phyloP scores from a whole-genome alignment of 768 basidiomycete species.

The Antrodiella citrinella region DNA sequence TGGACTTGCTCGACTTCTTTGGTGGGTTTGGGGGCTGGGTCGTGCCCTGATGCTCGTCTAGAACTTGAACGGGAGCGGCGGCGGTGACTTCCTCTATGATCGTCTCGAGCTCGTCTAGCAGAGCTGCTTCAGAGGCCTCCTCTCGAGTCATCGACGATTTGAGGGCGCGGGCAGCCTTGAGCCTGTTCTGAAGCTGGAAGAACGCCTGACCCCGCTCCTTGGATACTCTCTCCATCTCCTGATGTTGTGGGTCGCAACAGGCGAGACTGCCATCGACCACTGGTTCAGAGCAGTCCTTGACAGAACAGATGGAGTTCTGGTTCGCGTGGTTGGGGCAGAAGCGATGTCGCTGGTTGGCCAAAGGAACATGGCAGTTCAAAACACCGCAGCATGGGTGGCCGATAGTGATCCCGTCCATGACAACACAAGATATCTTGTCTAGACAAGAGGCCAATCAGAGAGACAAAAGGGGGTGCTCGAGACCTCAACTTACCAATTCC shows the following conservation, averaged over 20 bases:
- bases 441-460: background rate
- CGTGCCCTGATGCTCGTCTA: background rate
- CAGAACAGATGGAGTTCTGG: conserved; percentile 1
- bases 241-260: background rate
- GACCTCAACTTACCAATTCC: conserved; percentile 2
- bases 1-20: background rate
- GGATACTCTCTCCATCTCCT: background rate
- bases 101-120: background rate
- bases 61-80: too few relatives aligned
- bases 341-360: conserved; percentile 5
- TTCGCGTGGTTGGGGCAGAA: conserved; percentile 13
- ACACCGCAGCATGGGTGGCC: conserved; percentile 18
- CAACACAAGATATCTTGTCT: conserved; percentile 9
- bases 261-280: background rate
- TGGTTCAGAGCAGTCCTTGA: conserved; percentile 2
- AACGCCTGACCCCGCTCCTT: background rate
- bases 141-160: too few relatives aligned
- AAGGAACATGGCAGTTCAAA: conserved; percentile 9
- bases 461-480: background rate
- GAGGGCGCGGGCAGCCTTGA: background rate
- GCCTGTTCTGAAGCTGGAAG: conserved; percentile 8
- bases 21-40: too few relatives aligned
- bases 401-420: conserved; percentile 20
- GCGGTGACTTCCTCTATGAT: background rate
- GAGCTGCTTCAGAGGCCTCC: background rate